Base-by-base conservation (phyloP, 129 eudicot genomes). In the Artemisia annua region DNA sequence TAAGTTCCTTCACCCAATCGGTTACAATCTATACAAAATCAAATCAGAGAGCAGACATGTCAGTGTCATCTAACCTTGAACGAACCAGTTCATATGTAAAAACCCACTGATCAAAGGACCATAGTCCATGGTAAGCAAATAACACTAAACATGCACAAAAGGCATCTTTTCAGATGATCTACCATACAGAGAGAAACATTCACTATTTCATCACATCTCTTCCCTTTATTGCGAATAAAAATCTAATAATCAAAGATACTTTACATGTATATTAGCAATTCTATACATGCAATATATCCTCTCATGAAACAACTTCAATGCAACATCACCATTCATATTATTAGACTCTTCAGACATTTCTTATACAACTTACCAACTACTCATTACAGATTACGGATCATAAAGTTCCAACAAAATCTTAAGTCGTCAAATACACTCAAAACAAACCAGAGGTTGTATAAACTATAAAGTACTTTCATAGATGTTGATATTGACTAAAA, bases 1-100 rank as follows among this genome's bases (percentile, higher is more conserved):
- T 91, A 66, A 91, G 87, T 52, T 82, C 86, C 76, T 88, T 91
- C 69, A 91, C 97, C 97, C 97, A 91, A 17, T 85, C 92, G 13
- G 80, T 81, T 54, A 87, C 85, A 44, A 89, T 81, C 90, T 87
- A 78, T 8, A 64, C 51, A 66, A 71, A 64, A 71, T 18, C 43
- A 78, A 26, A 63, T 52, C 13, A 19, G 63, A 75, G 22, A 70
- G 63, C 43, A 78, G 57, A 60, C 65, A 76, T 30, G 70, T 77
- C 65, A 50, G 57, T 50, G 52, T 19, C 28, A 1, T 53, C 52
- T 24, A 26, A 26, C 57, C 69, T 62, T 63, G 15, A 63, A 43
- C n/a, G 39, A 51, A 69, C 49, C 64, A 52, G 13, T 52, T 50
- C 28, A 50, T 48, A 32, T 7, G 55, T 15, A 35, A 60, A 70